phyloP scores from a whole-genome alignment of 805 yeast species.

The Teunomyces tritomae region DNA sequence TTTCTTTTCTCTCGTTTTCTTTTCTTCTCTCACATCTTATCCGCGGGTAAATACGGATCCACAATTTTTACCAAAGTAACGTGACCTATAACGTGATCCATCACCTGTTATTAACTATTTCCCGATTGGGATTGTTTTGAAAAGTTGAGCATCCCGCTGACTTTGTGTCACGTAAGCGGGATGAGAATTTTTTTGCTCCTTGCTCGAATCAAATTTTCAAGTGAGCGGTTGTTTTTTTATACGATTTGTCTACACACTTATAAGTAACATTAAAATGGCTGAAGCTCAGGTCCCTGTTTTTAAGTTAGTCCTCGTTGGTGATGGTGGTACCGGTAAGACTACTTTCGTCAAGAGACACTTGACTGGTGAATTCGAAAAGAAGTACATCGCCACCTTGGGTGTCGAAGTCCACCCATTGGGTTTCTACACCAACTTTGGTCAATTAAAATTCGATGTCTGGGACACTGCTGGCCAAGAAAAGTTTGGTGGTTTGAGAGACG shows the following conservation, averaged over 20 bases:
- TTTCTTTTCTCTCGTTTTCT: background rate
- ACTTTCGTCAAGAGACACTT: slow-evolving; percentile 99
- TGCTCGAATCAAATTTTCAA: slow-evolving; percentile 3
- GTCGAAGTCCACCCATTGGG: slow-evolving; percentile 99
- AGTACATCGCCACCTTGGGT: slow-evolving; percentile 98
- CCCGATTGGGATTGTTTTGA: slow-evolving; percentile 1
- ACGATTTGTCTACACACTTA: slow-evolving; percentile 2
- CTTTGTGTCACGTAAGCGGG: background rate
- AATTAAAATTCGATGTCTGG: slow-evolving; percentile 99
- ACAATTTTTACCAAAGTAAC: background rate
- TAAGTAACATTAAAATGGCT: slow-evolving; percentile 39
- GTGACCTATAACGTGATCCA: background rate
- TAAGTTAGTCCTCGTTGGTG: slow-evolving; percentile 98
- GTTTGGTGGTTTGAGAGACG: slow-evolving; percentile 99
- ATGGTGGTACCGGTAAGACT: slow-evolving; percentile 99
- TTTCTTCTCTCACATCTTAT: no score
- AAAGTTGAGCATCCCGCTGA: background rate
- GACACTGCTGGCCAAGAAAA: slow-evolving; percentile 99
- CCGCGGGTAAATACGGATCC: no score
- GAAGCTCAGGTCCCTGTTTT: slow-evolving; percentile 87
- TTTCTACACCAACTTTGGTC: slow-evolving; percentile 97
- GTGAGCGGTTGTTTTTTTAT: slow-evolving; percentile 4
- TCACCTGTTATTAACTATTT: background rate
- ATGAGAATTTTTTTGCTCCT: slow-evolving; percentile 3
- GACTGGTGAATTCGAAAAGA: slow-evolving; percentile 99